These are phyloP conservation scores for Dysphania ambrosioides DNA, from an alignment of 148 eudicot species.

Conservation along the genomic window DNA sequence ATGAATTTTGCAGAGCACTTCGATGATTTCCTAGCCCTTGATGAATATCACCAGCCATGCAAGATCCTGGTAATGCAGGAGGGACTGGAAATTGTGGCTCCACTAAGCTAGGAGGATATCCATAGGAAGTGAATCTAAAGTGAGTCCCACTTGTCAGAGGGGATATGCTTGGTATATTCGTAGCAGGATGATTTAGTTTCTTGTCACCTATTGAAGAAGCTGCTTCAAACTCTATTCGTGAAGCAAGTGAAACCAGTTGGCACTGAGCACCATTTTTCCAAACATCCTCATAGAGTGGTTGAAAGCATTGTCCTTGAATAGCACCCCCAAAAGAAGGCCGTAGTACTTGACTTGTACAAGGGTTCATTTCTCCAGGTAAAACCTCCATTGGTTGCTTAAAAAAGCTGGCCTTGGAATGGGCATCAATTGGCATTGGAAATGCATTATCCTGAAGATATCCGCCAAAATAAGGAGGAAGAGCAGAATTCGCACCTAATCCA, in stretches of 20 bases:
- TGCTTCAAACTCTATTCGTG: conserved; percentile 6
- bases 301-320: conserved; percentile 34
- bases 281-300: conserved; percentile 15
- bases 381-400: conserved; percentile 24
- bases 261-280: conserved; percentile 10
- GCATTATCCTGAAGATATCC: conserved; percentile 21
- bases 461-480: conserved; percentile 24
- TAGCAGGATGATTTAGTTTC: conserved; percentile 13
- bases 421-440: conserved; percentile 23
- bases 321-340: conserved; percentile 27
- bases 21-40: conserved; percentile 17
- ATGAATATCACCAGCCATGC: conserved; percentile 19
- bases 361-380: conserved; percentile 18
- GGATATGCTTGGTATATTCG: conserved; percentile 5
- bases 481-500: conserved; percentile 12
- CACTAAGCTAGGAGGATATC: conserved; percentile 22
- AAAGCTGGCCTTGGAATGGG: conserved; percentile 11
- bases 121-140: conserved; percentile 19
- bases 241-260: conserved; percentile 14
- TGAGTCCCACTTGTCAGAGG: conserved; percentile 8
- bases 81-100: conserved; percentile 18
- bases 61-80: conserved; percentile 19
- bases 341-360: conserved; percentile 24
- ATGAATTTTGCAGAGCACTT: conserved; percentile 23
- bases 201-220: conserved; percentile 11